phyloP scores from a whole-genome alignment of 2,329 filamentous ascomycete genomes.

The Calonectria crousiana region DNA sequence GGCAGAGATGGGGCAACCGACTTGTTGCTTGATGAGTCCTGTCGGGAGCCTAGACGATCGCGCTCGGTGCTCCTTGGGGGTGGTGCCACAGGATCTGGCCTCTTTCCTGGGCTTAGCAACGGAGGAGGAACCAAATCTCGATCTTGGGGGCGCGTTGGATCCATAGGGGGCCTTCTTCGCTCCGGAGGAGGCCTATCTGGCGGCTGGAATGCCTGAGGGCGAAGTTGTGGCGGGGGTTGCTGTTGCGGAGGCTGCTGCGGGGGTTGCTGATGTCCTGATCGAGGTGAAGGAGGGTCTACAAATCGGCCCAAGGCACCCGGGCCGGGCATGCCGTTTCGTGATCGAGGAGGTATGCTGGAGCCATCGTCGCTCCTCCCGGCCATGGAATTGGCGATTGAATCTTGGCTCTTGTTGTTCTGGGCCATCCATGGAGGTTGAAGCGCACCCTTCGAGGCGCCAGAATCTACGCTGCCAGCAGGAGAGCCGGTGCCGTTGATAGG shows the following conservation, averaged over 20 bases:
- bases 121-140: slow-evolving; percentile 70
- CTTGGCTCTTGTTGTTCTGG: slow-evolving; percentile 68
- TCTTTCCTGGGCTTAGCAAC: slow-evolving; percentile 63
- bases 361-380: slow-evolving; percentile 62
- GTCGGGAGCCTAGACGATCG: slow-evolving; percentile 60
- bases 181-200: slow-evolving; percentile 68
- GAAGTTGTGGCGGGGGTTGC: slow-evolving; percentile 44
- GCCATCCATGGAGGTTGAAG: slow-evolving; percentile 60
- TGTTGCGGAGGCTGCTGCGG: slow-evolving; percentile 33
- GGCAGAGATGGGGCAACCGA: slow-evolving; percentile 43
- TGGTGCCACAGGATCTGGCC: slow-evolving; percentile 59
- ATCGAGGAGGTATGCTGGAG: slow-evolving; percentile 63
- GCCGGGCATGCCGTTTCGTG: slow-evolving; percentile 62
- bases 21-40: slow-evolving; percentile 54
- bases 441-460: slow-evolving; percentile 54
- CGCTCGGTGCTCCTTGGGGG: slow-evolving; percentile 61
- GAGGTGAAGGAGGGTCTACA: slow-evolving; percentile 47
- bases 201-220: slow-evolving; percentile 42
- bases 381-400: slow-evolving; percentile 65
- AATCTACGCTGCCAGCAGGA: slow-evolving; percentile 66
- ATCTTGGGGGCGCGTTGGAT: slow-evolving; percentile 66
- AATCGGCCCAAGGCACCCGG: slow-evolving; percentile 55
- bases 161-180: slow-evolving; percentile 75
- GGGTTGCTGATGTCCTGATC: slow-evolving; percentile 40
- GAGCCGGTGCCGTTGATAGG: slow-evolving; percentile 59